These are phyloP conservation scores for Claviceps sp. DNA, from an alignment of 2,329 filamentous ascomycete species.

Conservation along the genomic window DNA sequence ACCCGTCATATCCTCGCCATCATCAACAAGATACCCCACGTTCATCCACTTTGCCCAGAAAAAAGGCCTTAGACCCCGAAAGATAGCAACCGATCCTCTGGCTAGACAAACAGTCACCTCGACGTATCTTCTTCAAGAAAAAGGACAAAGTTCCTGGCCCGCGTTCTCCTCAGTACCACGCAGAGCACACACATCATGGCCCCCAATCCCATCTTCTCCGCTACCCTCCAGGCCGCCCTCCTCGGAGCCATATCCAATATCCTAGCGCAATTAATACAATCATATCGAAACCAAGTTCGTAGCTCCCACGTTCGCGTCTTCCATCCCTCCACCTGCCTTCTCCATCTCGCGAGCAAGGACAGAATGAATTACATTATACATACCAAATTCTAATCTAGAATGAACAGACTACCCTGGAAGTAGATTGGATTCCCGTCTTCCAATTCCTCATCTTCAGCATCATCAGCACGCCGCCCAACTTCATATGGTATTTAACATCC, in stretches of 20 bases:
- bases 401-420: conserved; percentile 8
- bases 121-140: too few species aligned
- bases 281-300: conserved; percentile 46
- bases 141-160: background rate
- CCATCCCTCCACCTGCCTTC: background rate
- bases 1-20: too few species aligned
- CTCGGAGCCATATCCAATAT: conserved; percentile 58
- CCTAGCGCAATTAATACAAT: conserved; percentile 56
- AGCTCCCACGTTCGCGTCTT: background rate
- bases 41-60: too few species aligned
- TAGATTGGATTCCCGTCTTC: conserved; percentile 56
- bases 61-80: too few species aligned
- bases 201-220: conserved; percentile 38
- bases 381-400: background rate
- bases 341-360: background rate
- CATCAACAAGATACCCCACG: too few species aligned
- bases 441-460: conserved; percentile 67
- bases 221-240: conserved; percentile 51
- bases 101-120: too few species aligned
- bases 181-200: conserved; percentile 10
- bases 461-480: conserved; percentile 68
- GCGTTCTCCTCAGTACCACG: background rate
- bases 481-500: conserved; percentile 50
- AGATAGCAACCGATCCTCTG: too few species aligned
- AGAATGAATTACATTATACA: background rate